Conservation (phyloP, 1,284 basidiomycete species). For the Volvariella volvacea region DNA sequence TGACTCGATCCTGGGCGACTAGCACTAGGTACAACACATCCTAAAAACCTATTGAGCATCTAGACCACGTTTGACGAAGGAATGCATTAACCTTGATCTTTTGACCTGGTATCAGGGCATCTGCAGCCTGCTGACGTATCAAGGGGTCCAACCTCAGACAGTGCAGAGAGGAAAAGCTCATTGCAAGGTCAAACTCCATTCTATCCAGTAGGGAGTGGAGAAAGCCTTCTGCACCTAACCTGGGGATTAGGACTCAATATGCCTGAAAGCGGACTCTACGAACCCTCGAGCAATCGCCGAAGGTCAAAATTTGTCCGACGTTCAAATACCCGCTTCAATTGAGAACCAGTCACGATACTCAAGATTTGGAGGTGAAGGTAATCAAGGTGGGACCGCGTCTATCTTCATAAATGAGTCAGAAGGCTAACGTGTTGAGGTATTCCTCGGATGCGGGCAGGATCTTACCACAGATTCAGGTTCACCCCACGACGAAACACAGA, state of each 20-base stretch:
- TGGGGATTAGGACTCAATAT: slow-evolving; percentile 3
- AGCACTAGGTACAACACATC: slow-evolving; percentile 90
- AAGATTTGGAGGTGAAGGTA: slow-evolving; percentile 91
- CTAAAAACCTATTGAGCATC: slow-evolving; percentile 27
- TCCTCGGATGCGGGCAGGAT: neutral
- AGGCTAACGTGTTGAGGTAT: neutral
- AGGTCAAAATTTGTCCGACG: slow-evolving; percentile 90
- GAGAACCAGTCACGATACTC: slow-evolving; percentile 81
- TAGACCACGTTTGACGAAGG: neutral
- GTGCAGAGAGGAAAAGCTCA: slow-evolving; percentile 75
- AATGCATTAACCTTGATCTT: slow-evolving; percentile 66
- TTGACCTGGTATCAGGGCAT: slow-evolving; percentile 67
- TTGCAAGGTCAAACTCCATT: slow-evolving; percentile 75
- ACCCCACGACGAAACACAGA: slow-evolving; percentile 85
- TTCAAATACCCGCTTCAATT: slow-evolving; percentile 83
- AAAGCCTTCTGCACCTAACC: slow-evolving; percentile 75
- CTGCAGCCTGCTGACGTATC: slow-evolving; percentile 67
- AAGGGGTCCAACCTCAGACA: slow-evolving; percentile 70
- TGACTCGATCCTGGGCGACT: slow-evolving; percentile 70
- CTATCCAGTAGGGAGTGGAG: slow-evolving; percentile 63
- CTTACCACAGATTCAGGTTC: slow-evolving; percentile 91
- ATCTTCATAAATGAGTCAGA: slow-evolving; percentile 41
- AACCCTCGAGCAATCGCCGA: slow-evolving; percentile 76
- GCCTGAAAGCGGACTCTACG: neutral
- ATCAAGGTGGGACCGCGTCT: slow-evolving; percentile 91